These are phyloP conservation scores for Nicotiana benthamiana DNA, from an alignment of 257 asterid species.

Conservation along the genomic window DNA sequence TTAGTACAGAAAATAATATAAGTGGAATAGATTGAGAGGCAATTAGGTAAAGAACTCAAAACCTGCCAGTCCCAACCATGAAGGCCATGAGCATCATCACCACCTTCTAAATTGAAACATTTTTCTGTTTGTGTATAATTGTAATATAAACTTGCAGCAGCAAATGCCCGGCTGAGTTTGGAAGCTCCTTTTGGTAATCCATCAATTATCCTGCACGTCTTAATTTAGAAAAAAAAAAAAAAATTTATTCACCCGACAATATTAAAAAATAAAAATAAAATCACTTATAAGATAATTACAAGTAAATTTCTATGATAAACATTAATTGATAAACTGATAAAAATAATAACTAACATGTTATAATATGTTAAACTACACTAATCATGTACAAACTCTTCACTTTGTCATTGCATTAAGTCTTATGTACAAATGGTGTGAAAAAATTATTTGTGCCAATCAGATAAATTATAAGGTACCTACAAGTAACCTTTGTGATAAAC, in stretches of 20 bases:
- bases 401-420: neutral
- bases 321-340: neutral
- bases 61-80: slow-evolving; percentile 86
- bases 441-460: neutral
- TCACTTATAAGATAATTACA: neutral
- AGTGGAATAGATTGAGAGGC: neutral
- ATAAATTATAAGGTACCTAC: neutral
- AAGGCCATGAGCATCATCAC: slow-evolving; percentile 52
- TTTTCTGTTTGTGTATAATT: slow-evolving; percentile 51
- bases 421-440: neutral
- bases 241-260: neutral
- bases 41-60: neutral
- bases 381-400: neutral
- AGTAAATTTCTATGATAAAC: neutral
- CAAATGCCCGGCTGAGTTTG: slow-evolving; percentile 45
- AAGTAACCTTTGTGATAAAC: neutral
- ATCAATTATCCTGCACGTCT: slow-evolving; percentile 76
- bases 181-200: slow-evolving; percentile 34
- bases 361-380: neutral
- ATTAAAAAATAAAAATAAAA: neutral
- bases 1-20: neutral
- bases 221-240: neutral
- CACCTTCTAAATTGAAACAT: slow-evolving; percentile 52
- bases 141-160: slow-evolving; percentile 73
- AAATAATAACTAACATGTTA: neutral